Percentiles rank a stretch among this genome's conserved stretches.
Conservation (phyloP, 2,329 filamentous ascomycete species). For the Nigrospora oryzae region DNA sequence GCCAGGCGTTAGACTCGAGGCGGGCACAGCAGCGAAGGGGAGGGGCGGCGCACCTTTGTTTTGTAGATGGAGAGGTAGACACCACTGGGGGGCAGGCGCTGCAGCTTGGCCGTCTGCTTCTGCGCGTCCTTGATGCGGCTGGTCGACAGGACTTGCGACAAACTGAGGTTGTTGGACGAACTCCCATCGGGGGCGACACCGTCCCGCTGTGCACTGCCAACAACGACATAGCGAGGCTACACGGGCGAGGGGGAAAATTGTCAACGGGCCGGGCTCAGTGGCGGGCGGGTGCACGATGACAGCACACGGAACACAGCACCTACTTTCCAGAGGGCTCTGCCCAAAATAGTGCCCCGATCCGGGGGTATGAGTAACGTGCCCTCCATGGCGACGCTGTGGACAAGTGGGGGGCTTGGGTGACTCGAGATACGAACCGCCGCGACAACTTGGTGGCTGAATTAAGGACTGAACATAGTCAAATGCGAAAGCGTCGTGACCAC, state of each 20-base stretch:
- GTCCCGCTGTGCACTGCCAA: conserved; percentile 34
- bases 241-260: conserved; percentile 9
- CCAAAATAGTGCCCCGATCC: conserved; percentile 42
- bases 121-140: conserved; percentile 28
- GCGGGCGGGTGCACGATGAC: not conserved
- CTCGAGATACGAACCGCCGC: too few relatives aligned
- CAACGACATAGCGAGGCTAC: conserved; percentile 51
- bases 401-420: too few relatives aligned
- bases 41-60: conserved; percentile 33
- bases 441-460: too few relatives aligned
- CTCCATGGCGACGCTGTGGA: conserved; percentile 28
- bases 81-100: conserved; percentile 28
- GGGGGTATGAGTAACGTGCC: conserved; percentile 40
- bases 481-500: too few relatives aligned
- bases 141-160: conserved; percentile 30
- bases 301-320: conserved; percentile 5
- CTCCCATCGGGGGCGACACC: not conserved
- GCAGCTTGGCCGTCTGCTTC: conserved; percentile 25
- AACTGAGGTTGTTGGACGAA: conserved; percentile 20
- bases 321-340: conserved; percentile 46
- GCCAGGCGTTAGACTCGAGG: not conserved
- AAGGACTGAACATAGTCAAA: too few relatives aligned
- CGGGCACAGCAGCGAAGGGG: not conserved
- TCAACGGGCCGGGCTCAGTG: not conserved
- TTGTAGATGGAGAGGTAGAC: conserved; percentile 48